phyloP scores from a whole-genome alignment of 1,284 basidiomycete species.

The Kalmanozyma brasiliensis region DNA sequence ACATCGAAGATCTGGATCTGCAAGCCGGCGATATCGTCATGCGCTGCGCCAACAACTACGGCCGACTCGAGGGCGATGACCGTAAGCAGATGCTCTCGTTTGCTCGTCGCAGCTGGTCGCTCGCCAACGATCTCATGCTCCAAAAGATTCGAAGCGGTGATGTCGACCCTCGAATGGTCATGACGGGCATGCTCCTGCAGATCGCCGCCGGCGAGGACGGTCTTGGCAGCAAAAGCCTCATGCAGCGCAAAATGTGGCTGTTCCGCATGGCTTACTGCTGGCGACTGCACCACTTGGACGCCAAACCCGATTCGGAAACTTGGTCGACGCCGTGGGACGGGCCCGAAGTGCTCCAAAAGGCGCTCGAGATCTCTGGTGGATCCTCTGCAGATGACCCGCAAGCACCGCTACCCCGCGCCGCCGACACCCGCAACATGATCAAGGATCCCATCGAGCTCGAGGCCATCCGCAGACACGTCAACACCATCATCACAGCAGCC shows the following conservation, averaged over 20 bases:
- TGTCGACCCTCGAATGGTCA: conserved; percentile 50
- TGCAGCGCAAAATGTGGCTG: conserved; percentile 51
- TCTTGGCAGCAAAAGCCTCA: conserved; percentile 40
- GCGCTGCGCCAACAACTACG: conserved; percentile 47
- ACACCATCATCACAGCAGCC: conserved; percentile 34
- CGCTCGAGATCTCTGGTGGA: conserved; percentile 40
- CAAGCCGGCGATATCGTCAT: conserved; percentile 43
- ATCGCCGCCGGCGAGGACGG: conserved; percentile 57
- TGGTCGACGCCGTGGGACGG: conserved; percentile 43
- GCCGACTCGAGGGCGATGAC: conserved; percentile 46
- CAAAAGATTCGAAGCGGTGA: conserved; percentile 50
- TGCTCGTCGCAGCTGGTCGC: conserved; percentile 54
- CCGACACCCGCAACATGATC: conserved; percentile 37
- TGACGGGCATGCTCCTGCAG: conserved; percentile 50
- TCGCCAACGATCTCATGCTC: conserved; percentile 52
- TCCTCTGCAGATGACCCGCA: conserved; percentile 29
- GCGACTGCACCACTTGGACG: conserved; percentile 52
- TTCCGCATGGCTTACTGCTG: conserved; percentile 49
- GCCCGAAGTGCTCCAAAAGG: conserved; percentile 36
- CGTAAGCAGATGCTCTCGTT: conserved; percentile 52
- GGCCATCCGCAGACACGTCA: conserved; percentile 32
- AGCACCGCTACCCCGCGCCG: conserved; percentile 41
- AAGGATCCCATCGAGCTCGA: conserved; percentile 49
- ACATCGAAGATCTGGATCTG: conserved; percentile 53
- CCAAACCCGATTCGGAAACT: conserved; percentile 39